A percentile compares a stretch with the other conserved stretches of the same genome.
Evolutionary conservation across 192 early-diverging fungal species (phyloP).

Genomic region (Linnemannia schmuckeri): DNA sequence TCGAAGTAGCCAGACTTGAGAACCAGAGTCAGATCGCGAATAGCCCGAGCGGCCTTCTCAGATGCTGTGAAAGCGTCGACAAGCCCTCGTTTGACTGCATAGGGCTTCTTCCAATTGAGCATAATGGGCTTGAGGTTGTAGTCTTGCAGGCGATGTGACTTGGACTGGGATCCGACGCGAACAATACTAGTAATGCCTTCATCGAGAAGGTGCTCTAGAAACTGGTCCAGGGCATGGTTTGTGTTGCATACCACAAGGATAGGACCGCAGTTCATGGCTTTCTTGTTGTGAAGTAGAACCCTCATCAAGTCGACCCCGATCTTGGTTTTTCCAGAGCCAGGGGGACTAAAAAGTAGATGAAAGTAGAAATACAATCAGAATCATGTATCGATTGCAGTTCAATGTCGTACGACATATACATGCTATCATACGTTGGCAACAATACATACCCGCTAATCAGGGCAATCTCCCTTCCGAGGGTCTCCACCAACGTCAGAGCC

Average conservation of each 20-base stretch:
- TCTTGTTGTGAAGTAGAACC: slow-evolving; percentile 38
- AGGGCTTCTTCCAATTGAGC: slow-evolving; percentile 1
- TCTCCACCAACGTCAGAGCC: slow-evolving; percentile 52
- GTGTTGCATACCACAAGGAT: slow-evolving; percentile 64
- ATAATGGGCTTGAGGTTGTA: slow-evolving; percentile 15
- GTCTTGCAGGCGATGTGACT: slow-evolving; percentile 12
- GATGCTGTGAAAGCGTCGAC: neutral
- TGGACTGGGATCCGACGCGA: slow-evolving; percentile 59
- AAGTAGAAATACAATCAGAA: neutral
- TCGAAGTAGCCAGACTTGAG: neutral
- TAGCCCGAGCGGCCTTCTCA: neutral
- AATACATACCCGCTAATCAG: slow-evolving; percentile 62
- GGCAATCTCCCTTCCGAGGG: slow-evolving; percentile 58
- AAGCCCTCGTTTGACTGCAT: neutral
- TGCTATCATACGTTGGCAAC: too few relatives aligned
- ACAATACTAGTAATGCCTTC: slow-evolving; percentile 48
- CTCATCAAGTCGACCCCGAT: slow-evolving; percentile 62
- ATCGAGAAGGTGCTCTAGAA: slow-evolving; percentile 62
- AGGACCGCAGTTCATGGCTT: slow-evolving; percentile 32
- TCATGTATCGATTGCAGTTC: neutral
- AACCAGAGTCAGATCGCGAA: neutral
- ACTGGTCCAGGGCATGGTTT: slow-evolving; percentile 72
- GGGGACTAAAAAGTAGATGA: slow-evolving; percentile 38
- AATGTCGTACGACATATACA: neutral
- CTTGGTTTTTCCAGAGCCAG: slow-evolving; percentile 61